These are phyloP conservation scores for Rhodosporidiobolus odoratus DNA, from an alignment of 768 basidiomycete species.

Conservation along the genomic window DNA sequence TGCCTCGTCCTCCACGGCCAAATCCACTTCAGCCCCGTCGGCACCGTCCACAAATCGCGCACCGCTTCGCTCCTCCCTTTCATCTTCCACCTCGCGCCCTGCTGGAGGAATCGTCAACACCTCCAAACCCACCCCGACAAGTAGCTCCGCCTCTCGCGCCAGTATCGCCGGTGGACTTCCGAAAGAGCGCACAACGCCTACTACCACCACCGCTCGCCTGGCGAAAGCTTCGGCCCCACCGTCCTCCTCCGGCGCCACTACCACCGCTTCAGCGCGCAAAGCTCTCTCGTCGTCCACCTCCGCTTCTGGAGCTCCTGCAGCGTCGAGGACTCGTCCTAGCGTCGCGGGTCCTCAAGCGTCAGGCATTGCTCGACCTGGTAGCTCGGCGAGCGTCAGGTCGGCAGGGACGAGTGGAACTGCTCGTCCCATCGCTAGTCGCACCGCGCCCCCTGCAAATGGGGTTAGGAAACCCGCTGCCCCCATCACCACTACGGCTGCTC, in stretches of 20 bases:
- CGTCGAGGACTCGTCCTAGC: background rate
- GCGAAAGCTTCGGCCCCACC: background rate
- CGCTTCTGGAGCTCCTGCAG: background rate
- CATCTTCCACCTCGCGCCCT: background rate
- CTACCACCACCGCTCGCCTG: background rate
- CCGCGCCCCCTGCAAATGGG: background rate
- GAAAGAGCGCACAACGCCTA: background rate
- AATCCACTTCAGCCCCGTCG: background rate
- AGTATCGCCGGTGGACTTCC: background rate
- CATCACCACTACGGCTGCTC: background rate
- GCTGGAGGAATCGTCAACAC: constrained; percentile 6
- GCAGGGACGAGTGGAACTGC: background rate
- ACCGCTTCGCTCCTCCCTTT: background rate
- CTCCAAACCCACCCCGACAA: background rate
- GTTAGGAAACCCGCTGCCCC: background rate
- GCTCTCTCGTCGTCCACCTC: background rate
- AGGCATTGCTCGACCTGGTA: background rate
- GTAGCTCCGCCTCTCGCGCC: background rate
- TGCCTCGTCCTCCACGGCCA: background rate
- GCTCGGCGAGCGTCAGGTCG: background rate
- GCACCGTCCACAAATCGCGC: background rate
- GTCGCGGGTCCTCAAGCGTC: background rate
- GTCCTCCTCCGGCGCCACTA: background rate
- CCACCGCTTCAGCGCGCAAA: background rate
- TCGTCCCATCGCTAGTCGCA: background rate